Evolutionary conservation across 2,329 filamentous ascomycete species (phyloP), one percentile per base, ranked within the genome.

Genomic region (Penicillium hesseltinei): DNA sequence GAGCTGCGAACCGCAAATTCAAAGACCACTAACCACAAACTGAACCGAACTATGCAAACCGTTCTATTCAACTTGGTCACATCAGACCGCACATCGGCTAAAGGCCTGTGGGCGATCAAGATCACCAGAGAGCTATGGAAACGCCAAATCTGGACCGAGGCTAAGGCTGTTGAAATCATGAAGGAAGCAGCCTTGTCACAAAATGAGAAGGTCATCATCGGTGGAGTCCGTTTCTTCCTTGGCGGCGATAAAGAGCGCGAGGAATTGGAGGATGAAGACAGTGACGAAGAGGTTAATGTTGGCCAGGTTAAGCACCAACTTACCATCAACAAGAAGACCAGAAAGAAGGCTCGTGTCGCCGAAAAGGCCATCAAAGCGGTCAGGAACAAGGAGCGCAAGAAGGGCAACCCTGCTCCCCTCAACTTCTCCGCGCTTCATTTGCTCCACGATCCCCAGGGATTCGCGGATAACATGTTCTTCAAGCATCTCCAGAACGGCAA

Each of bases 381-480:
- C 40, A 95, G 91, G 78, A 87, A 82, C 70, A 85, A 88, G 70
- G 91, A 96, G 72, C 87, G 87, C 71, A 95, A 95, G 81, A 97
- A 96, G 84, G 85, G 86, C 63, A 85, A 90, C 62, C 90, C 92
- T 4, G 90, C 95, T 68, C 87, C 89, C 1, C 84, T 99, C 63
- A 99, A 99, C 78, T 99, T 99, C 74, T 97, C 92, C 0, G 94
- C 94, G 0, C 82, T 99, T 40, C 94, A 99, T 73, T 82, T 99
- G 23, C 82, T 99, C 3, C 90, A 97, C 73, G 92, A 97, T 66
- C 92, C 94, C 0, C 94, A 99, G 73, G 90, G 90, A 0, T 97
- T 97, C 69, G 90, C 92, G 3, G 94, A 99, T 75, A 83, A 84
- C 49, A 81, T 99, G 7, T 99, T 97, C 76, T 85, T 87, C 43